A percentile compares a stretch with the other conserved stretches of the same genome.
Conservation (phyloP, 495 filamentous ascomycete genomes). For the Amphirosellinia nigrospora region DNA sequence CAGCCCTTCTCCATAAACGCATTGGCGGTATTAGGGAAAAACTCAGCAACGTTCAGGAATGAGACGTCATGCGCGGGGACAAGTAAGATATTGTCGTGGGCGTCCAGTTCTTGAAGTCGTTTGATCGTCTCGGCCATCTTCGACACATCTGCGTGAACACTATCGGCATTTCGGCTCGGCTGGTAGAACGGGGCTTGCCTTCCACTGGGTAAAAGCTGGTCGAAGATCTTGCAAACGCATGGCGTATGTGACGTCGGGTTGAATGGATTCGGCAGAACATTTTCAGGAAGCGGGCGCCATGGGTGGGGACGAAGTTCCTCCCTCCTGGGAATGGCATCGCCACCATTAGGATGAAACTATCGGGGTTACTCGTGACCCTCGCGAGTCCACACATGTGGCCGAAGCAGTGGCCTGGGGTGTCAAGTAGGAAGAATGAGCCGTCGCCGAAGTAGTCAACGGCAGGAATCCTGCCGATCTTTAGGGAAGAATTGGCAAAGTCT, state of each 20-base stretch:
- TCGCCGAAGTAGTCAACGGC: constrained; percentile 69
- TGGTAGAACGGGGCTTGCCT: constrained; percentile 45
- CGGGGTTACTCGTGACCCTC: constrained; percentile 50
- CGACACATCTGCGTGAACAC: constrained; percentile 36
- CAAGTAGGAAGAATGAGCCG: constrained; percentile 64
- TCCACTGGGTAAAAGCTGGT: constrained; percentile 38
- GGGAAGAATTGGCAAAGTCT: constrained; percentile 41
- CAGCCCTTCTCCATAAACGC: constrained; percentile 58
- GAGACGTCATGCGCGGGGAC: constrained; percentile 60
- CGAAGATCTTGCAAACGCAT: constrained; percentile 52
- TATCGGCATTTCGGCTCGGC: constrained; percentile 7
- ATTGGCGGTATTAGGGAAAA: constrained; percentile 59
- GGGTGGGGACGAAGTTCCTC: constrained; percentile 60
- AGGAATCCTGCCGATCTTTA: constrained; percentile 54
- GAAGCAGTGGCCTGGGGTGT: constrained; percentile 61
- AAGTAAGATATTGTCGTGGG: constrained; percentile 56
- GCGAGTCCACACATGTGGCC: constrained; percentile 65
- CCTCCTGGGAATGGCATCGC: constrained; percentile 60
- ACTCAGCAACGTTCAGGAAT: constrained; percentile 53
- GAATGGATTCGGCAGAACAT: constrained; percentile 50
- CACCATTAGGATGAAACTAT: constrained; percentile 63
- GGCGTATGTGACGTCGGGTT: constrained; percentile 8
- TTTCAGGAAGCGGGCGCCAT: constrained; percentile 54
- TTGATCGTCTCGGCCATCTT: constrained; percentile 45
- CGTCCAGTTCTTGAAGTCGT: constrained; percentile 57